phyloP scores from a whole-genome alignment of 306 rosid species.

The Glycine soja region DNA sequence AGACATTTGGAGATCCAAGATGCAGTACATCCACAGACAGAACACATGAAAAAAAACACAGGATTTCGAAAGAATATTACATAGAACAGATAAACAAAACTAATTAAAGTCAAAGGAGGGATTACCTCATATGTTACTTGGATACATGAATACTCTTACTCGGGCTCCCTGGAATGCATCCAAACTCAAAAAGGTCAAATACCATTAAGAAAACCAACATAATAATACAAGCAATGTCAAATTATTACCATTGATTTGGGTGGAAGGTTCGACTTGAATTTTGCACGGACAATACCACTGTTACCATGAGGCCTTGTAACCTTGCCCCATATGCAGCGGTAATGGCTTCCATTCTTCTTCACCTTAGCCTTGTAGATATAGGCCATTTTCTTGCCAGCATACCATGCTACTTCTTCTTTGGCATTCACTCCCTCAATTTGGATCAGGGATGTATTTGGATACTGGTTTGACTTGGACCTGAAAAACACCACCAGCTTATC shows the following conservation, averaged over 20 bases:
- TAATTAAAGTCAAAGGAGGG: neutral
- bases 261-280: conserved; percentile 90
- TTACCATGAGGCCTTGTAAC: conserved; percentile 89
- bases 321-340: conserved; percentile 97
- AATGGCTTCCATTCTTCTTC: conserved; percentile 82
- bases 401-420: conserved; percentile 93
- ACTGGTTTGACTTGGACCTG: conserved; percentile 94
- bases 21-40: neutral
- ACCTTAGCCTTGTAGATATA: conserved; percentile 93
- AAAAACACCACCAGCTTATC: neutral
- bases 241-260: conserved; percentile 85
- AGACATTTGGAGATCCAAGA: neutral
- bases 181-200: conserved; percentile 28
- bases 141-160: conserved; percentile 92
- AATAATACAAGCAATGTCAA: neutral
- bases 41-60: neutral
- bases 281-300: conserved; percentile 90
- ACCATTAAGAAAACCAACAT: neutral
- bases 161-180: conserved; percentile 70
- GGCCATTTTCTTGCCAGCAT: conserved; percentile 82
- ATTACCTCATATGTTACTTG: conserved; percentile 85
- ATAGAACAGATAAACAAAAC: neutral
- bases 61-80: neutral
- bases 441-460: conserved; percentile 81
- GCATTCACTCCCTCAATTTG: conserved; percentile 96